Percentiles rank a stretch among this genome's conserved stretches.
phyloP scores from a whole-genome alignment of 345 rosid genomes.

The Barbarea vulgaris region DNA sequence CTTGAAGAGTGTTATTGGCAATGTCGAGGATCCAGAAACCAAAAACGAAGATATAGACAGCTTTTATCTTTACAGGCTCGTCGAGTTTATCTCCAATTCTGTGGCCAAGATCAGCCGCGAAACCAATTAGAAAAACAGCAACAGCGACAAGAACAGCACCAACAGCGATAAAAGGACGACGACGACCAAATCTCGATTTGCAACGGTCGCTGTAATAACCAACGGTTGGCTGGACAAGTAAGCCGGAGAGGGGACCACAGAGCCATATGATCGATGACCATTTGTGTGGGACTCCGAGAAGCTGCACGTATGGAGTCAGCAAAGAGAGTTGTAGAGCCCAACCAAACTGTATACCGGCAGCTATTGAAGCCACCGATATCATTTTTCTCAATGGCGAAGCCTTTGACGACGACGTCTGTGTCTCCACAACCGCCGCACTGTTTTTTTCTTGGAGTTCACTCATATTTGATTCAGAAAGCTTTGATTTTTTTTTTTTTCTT shows the following conservation, averaged over 20 bases:
- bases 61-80: background rate
- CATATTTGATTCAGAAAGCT: background rate
- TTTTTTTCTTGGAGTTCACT: background rate
- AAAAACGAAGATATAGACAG: conserved; percentile 12
- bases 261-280: conserved; percentile 91
- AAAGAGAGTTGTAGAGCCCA: conserved; percentile 91
- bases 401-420: background rate
- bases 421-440: no score
- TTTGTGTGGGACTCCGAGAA: conserved; percentile 76
- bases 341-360: conserved; percentile 86
- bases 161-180: conserved; percentile 70
- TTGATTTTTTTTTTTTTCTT: no score
- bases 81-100: conserved; percentile 33
- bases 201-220: conserved; percentile 84
- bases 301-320: conserved; percentile 81
- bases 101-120: conserved; percentile 72
- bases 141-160: conserved; percentile 58
- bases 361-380: conserved; percentile 67
- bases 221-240: conserved; percentile 73
- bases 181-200: conserved; percentile 73
- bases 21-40: conserved; percentile 49
- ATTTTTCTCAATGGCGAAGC: conserved; percentile 48
- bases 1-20: conserved; percentile 87
- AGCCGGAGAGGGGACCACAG: conserved; percentile 50
- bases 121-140: conserved; percentile 73